Conservation (phyloP, 768 basidiomycete species). For the Cantharellus cinnabarinus region DNA sequence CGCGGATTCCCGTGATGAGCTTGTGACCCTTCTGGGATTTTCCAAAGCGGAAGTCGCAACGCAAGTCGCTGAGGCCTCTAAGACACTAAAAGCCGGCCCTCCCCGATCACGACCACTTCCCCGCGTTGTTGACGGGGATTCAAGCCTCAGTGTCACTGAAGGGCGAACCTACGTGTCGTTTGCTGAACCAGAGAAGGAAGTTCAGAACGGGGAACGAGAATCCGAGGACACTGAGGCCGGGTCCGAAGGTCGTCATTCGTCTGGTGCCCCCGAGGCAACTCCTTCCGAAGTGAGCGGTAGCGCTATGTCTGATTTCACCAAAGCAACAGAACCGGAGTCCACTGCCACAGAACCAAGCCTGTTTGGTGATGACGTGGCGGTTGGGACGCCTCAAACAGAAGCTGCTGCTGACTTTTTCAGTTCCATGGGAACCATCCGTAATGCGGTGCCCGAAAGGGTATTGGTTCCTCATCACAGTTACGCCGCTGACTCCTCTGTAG, state of each 20-base stretch:
- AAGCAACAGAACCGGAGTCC: slow-evolving; percentile 40
- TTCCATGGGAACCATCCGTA: slow-evolving; percentile 37
- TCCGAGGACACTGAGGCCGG: slow-evolving; percentile 16
- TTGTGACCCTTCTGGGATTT: slow-evolving; percentile 79
- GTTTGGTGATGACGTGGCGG: slow-evolving; percentile 56
- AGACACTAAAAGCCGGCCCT: slow-evolving; percentile 37
- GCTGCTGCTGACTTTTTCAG: slow-evolving; percentile 78
- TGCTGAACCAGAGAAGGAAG: slow-evolving; percentile 44
- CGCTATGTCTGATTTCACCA: slow-evolving; percentile 34
- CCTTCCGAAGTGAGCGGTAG: slow-evolving; percentile 57
- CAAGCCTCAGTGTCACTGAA: slow-evolving; percentile 13
- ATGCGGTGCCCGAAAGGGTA: slow-evolving; percentile 24
- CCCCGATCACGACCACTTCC: slow-evolving; percentile 11
- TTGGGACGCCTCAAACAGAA: slow-evolving; percentile 44
- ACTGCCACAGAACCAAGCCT: slow-evolving; percentile 61
- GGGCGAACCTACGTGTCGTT: slow-evolving; percentile 53
- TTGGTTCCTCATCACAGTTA: slow-evolving; percentile 64
- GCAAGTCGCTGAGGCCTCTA: slow-evolving; percentile 65
- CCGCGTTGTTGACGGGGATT: slow-evolving; percentile 15
- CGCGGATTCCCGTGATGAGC: slow-evolving; percentile 72
- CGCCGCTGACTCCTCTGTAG: slow-evolving; percentile 71
- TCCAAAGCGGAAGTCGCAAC: slow-evolving; percentile 68
- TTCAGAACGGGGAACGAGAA: slow-evolving; percentile 14
- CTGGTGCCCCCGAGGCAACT: slow-evolving; percentile 31
- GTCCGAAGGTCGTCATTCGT: slow-evolving; percentile 23